Evolutionary conservation across 805 yeast species (phyloP).

Genomic region (Pichia cephalocereana): DNA sequence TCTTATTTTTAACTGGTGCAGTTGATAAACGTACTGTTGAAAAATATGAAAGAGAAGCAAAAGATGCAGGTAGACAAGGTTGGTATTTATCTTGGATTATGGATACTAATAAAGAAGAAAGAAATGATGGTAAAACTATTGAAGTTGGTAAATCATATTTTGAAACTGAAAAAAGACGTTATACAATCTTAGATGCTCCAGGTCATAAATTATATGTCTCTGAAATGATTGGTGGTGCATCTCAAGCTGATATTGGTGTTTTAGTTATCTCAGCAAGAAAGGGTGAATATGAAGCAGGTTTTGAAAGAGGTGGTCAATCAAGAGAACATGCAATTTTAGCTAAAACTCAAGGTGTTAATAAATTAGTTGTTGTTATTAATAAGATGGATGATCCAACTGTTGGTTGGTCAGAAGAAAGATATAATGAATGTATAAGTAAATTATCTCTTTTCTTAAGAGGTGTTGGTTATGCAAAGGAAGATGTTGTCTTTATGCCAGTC

Average conservation of each 20-base stretch:
- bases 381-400: slow-evolving; percentile 99
- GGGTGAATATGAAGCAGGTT: slow-evolving; percentile 99
- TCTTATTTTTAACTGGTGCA: slow-evolving; percentile 86
- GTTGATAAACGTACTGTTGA: slow-evolving; percentile 98
- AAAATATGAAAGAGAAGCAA: slow-evolving; percentile 96
- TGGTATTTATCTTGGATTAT: slow-evolving; percentile 99
- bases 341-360: slow-evolving; percentile 96
- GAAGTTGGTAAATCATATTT: slow-evolving; percentile 98
- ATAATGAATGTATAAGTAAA: slow-evolving; percentile 88
- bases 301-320: slow-evolving; percentile 98
- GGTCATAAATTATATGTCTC: slow-evolving; percentile 99
- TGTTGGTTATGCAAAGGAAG: slow-evolving; percentile 84
- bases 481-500: slow-evolving; percentile 90
- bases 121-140: slow-evolving; percentile 97
- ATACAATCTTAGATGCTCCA: slow-evolving; percentile 97
- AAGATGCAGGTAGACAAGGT: slow-evolving; percentile 99
- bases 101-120: slow-evolving; percentile 99
- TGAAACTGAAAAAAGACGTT: slow-evolving; percentile 96
- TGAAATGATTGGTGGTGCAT: slow-evolving; percentile 99
- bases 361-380: slow-evolving; percentile 86
- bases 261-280: slow-evolving; percentile 96
- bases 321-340: slow-evolving; percentile 97
- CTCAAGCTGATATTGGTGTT: slow-evolving; percentile 98
- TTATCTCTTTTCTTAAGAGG: slow-evolving; percentile 71
- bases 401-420: slow-evolving; percentile 90